Evolutionary conservation across 345 rosid species (phyloP).

Genomic region (Turnera subulata): DNA sequence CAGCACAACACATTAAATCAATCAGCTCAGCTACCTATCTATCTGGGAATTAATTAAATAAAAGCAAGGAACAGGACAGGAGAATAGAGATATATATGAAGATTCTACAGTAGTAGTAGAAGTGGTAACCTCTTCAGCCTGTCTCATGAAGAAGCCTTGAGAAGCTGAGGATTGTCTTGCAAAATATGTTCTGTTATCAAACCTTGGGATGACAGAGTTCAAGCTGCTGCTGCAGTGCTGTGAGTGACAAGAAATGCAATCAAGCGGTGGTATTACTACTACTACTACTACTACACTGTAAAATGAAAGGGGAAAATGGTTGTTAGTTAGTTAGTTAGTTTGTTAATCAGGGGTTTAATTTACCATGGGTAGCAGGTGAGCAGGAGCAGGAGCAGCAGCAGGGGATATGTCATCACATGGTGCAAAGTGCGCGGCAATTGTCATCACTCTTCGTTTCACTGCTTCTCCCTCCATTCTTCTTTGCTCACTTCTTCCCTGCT

Average conservation of each 20-base stretch:
- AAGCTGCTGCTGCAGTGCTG: constrained; percentile 79
- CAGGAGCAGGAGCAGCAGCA: constrained; percentile 18
- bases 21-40: too few relatives aligned
- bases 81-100: not conserved
- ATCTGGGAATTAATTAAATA: not conserved
- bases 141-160: constrained; percentile 76
- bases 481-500: too few relatives aligned
- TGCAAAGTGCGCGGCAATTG: constrained; percentile 58
- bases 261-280: too few relatives aligned
- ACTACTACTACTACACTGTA: not conserved
- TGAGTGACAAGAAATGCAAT: constrained; percentile 1
- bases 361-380: constrained; percentile 66
- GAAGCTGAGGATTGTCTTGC: constrained; percentile 61
- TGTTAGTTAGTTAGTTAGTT: too few relatives aligned
- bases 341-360: too few relatives aligned
- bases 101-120: too few relatives aligned
- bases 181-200: constrained; percentile 53
- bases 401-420: constrained; percentile 25
- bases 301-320: too few relatives aligned
- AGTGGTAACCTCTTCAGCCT: constrained; percentile 19
- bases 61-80: not conserved
- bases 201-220: constrained; percentile 46
- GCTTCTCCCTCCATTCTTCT: constrained; percentile 55
- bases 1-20: not conserved
- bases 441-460: constrained; percentile 57